Base-by-base conservation (phyloP, 768 basidiomycete genomes). In the Harrya chromipes region DNA sequence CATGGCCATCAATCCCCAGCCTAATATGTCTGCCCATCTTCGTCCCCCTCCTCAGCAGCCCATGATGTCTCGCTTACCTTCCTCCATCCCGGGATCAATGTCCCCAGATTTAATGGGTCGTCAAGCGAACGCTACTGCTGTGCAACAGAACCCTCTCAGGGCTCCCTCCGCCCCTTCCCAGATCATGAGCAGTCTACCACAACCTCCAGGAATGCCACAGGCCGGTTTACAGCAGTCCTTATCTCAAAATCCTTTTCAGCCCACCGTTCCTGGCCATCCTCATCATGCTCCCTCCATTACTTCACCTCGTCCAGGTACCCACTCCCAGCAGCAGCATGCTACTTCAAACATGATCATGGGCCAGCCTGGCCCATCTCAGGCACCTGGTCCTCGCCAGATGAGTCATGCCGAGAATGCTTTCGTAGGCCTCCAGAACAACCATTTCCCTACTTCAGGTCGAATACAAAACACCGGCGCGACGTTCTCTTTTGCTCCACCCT, bases 1-100 rank as follows among this genome's bases (percentile, higher is more conserved):
- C 38, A 77, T 82, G 71, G 58, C 64, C 47, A 75, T 77, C 68
- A 75, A 74, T 58, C 68, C 66, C 39, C 77, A 74, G 58, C 61
- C 67, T 41, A 68, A 58, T 53, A 74, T 82, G 61, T 59, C 70
- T 24, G 46, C 57, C 51, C 72, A 73, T 52, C 49, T 68, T 49
- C 62, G 67, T 45, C 66, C 70, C 52, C 57, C 66, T 33, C 63
- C 69, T 46, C 74, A 74, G 35, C 72, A 72, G 33, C 47, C 57
- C 48, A 64, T 64, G 55, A 57, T 63, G 49, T 54, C 61, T 44
- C 67, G 67, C 42, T 63, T 71, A 44, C 63, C 66, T n/a, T 47
- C 62, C 49, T 56, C 57, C 36, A 60, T 70, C 50, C 60, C 63
- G 46, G 67, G 64, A 47, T 72, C 72, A 56, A 74, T 75, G 56